Evolutionary conservation across 768 basidiomycete genomes (phyloP).

Genomic region (Scleroderma bovista): DNA sequence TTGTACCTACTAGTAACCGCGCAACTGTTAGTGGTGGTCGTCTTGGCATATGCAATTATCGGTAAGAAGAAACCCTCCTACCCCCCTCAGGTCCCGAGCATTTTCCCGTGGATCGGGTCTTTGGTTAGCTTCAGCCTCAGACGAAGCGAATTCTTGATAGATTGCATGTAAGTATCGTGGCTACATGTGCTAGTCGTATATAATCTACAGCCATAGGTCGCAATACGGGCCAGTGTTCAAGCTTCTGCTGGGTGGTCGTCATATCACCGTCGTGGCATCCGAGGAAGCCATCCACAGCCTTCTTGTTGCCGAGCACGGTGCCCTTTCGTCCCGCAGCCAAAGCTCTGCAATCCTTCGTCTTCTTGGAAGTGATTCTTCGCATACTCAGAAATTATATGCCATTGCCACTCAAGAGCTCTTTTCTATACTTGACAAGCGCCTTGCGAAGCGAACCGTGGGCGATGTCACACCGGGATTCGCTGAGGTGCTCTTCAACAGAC

Average conservation of each 20-base stretch:
- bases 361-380: conserved; percentile 9
- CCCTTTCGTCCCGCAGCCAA: conserved; percentile 9
- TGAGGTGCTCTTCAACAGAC: conserved; percentile 5
- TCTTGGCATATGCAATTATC: neutral
- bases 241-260: conserved; percentile 15
- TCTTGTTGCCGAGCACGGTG: conserved; percentile 2
- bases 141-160: conserved; percentile 10
- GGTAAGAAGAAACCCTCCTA: neutral
- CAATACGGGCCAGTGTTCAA: conserved; percentile 12
- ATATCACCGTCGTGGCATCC: conserved; percentile 13
- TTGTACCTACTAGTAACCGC: neutral
- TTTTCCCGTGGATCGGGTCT: conserved; percentile 13
- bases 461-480: conserved; percentile 12
- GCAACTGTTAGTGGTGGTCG: neutral
- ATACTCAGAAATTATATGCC: conserved; percentile 6
- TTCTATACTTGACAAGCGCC: conserved; percentile 15
- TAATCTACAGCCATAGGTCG: conserved; percentile 3
- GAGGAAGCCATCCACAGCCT: conserved; percentile 10
- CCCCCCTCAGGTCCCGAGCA: conserved; percentile 7
- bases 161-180: conserved; percentile 14
- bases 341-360: conserved; percentile 9
- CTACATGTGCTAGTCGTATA: too few relatives aligned
- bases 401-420: conserved; percentile 15
- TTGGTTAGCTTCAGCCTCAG: conserved; percentile 10
- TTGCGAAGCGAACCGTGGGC: conserved; percentile 10